Base-by-base conservation (phyloP, 306 rosid genomes). In the Prunus fruticosa region DNA sequence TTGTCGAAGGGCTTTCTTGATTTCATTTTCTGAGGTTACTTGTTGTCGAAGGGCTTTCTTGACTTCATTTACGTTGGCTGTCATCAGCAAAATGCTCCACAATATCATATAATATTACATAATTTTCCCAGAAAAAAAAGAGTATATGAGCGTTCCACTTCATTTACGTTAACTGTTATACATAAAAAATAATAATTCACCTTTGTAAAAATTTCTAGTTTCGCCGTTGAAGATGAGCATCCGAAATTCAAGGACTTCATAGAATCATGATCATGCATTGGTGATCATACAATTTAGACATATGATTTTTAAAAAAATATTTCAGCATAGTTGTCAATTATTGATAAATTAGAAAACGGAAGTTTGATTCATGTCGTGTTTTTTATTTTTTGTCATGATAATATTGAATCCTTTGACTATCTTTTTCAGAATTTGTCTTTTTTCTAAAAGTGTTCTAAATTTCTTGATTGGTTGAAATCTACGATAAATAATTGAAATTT, bases 1-100 rank as follows among this genome's bases (percentile, higher is more conserved):
- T 18, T 27, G 46, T 9, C 11, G 8, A 27, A 65, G 52, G 20
- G 43, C 65, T 16, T 25, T 25, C 27, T 1, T 25, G 27, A 25
- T 25, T 25, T 25, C 27, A 25, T 25, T 28, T 65, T 57, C 70
- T 16, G 5, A 32, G 72, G 3, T 79, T 79, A 66, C 78, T 79
- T 73, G 45, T 18, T 27, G 46, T 9, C 11, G 8, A 27, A 52
- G 52, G 20, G 27, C 66, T 16, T 41, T 8, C 3, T 9, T 34
- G 10, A 9, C 2, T 41, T 73, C 15, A 11, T 49, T 73, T 72
- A 22, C 73, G 28, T 67, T 11, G 18, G 49, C 69, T 56, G 4
- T 30, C 70, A 34, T 79, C 69, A 57, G 23, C 75, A 34, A 34
- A 34, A 5, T 34, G 41, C 41, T 34, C 41, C 41, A 6, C 0